phyloP scores from a whole-genome alignment of 2,329 filamentous ascomycete species.

The Beauveria rudraprayagi region DNA sequence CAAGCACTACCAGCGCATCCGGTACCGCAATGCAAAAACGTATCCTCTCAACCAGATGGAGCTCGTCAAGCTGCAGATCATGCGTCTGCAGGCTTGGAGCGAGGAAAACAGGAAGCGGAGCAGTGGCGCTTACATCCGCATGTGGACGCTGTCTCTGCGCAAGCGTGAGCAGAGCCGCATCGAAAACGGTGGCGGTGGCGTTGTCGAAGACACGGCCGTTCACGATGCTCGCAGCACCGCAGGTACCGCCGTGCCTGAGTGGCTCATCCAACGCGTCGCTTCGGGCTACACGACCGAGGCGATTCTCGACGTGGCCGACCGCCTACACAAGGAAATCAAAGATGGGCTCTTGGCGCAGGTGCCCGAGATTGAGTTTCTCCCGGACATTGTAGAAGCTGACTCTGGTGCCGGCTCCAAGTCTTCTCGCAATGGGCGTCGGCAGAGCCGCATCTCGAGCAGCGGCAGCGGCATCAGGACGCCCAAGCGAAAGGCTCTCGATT shows the following conservation, averaged over 20 bases:
- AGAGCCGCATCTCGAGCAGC: slow-evolving; percentile 12
- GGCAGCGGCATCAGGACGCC: slow-evolving; percentile 13
- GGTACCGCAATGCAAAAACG: slow-evolving; percentile 57
- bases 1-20: slow-evolving; percentile 72
- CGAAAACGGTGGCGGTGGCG: slow-evolving; percentile 26
- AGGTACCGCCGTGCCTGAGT: slow-evolving; percentile 37
- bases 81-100: slow-evolving; percentile 56
- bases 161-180: slow-evolving; percentile 57
- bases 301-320: slow-evolving; percentile 39
- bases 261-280: slow-evolving; percentile 39
- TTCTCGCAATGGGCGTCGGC: slow-evolving; percentile 13
- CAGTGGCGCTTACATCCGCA: slow-evolving; percentile 25
- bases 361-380: slow-evolving; percentile 52
- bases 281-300: slow-evolving; percentile 39
- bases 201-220: slow-evolving; percentile 17
- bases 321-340: slow-evolving; percentile 38
- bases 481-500: slow-evolving; percentile 20
- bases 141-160: slow-evolving; percentile 54
- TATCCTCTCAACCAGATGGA: slow-evolving; percentile 56
- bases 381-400: slow-evolving; percentile 39
- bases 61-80: slow-evolving; percentile 55
- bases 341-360: slow-evolving; percentile 35
- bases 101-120: slow-evolving; percentile 33
- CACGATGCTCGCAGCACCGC: slow-evolving; percentile 21
- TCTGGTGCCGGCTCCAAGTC: slow-evolving; percentile 8